Percentiles rank a stretch among this genome's conserved stretches.
Conservation (phyloP, 2,329 filamentous ascomycete genomes). For the Plenodomus tracheiphilus region DNA sequence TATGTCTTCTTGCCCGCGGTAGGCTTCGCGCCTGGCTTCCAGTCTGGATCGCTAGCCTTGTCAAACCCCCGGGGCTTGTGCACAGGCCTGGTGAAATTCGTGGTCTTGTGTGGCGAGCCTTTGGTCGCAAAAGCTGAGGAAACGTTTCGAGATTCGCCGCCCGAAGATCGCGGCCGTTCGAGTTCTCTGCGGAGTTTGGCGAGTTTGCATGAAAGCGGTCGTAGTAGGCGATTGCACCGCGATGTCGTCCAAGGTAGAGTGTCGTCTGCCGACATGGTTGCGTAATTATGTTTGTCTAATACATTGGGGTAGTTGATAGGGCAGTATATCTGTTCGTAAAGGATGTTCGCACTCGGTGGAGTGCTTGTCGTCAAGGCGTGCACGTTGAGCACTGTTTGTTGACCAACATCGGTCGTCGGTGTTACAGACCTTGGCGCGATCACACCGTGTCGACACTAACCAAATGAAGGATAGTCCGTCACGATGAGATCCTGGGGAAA, state of each 20-base stretch:
- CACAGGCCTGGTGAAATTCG: conserved; percentile 29
- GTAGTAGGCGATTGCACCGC: conserved; percentile 49
- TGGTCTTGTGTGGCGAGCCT: conserved; percentile 29
- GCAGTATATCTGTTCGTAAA: conserved; percentile 10
- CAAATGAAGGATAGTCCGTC: not conserved
- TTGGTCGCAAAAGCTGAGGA: conserved; percentile 30
- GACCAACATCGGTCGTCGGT: conserved; percentile 24
- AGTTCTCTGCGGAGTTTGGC: conserved; percentile 42
- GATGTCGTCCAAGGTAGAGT: conserved; percentile 47
- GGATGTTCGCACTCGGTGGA: conserved; percentile 1
- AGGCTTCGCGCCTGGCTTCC: conserved; percentile 34
- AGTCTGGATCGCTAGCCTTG: conserved; percentile 41
- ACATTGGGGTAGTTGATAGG: conserved; percentile 16
- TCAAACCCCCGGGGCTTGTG: conserved; percentile 39
- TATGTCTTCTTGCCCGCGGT: conserved; percentile 37
- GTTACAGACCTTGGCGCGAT: conserved; percentile 9
- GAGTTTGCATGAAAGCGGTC: conserved; percentile 48
- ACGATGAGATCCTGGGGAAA: no score
- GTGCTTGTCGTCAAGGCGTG: conserved; percentile 2
- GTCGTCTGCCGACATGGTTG: conserved; percentile 34
- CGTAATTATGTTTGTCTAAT: conserved; percentile 22
- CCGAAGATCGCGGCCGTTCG: conserved; percentile 23
- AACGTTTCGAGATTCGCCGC: conserved; percentile 22
- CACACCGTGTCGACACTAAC: not conserved
- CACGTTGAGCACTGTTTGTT: conserved; percentile 16